Conservation (phyloP, 768 basidiomycete species). For the Amanita pseudoporphyria region DNA sequence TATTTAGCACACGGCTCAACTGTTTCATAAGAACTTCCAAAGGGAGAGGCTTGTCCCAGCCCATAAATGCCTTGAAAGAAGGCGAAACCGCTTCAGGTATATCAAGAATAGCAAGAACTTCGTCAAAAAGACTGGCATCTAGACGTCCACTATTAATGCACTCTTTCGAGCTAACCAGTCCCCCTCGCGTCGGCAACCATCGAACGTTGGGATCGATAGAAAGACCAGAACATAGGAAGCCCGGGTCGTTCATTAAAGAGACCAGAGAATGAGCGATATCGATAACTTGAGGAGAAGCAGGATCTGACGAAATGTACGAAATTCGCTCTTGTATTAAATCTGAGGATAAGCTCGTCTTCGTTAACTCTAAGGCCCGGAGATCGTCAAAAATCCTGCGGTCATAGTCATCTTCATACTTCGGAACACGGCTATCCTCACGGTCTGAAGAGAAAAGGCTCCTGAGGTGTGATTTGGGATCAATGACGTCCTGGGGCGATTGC, state of each 20-base stretch:
- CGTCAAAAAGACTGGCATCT: conserved; percentile 25
- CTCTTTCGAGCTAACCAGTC: no score
- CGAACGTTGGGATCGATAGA: not conserved
- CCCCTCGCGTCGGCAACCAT: conserved; percentile 33
- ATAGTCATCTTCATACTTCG: not conserved
- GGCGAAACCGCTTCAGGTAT: conserved; percentile 14
- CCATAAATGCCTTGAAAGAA: conserved; percentile 22
- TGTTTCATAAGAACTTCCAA: conserved; percentile 23
- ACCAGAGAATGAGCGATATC: conserved; percentile 16
- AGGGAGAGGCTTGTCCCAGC: conserved; percentile 30
- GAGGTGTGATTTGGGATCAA: conserved; percentile 14
- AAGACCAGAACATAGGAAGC: conserved; percentile 1
- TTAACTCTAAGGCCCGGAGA: conserved; percentile 18
- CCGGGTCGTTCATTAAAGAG: conserved; percentile 11
- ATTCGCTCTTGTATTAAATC: conserved; percentile 27
- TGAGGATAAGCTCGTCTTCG: conserved; percentile 20
- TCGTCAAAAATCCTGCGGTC: conserved; percentile 3
- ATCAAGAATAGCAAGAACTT: conserved; percentile 26
- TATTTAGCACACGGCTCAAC: conserved; percentile 17
- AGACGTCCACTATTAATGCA: conserved; percentile 22
- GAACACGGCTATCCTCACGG: not conserved
- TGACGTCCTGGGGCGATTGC: no score
- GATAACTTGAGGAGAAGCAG: conserved; percentile 4
- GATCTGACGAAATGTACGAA: no score
- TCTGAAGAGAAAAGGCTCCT: conserved; percentile 7